phyloP scores from a whole-genome alignment of 1,139 yeast genomes.

The Diutina scorzettiae region DNA sequence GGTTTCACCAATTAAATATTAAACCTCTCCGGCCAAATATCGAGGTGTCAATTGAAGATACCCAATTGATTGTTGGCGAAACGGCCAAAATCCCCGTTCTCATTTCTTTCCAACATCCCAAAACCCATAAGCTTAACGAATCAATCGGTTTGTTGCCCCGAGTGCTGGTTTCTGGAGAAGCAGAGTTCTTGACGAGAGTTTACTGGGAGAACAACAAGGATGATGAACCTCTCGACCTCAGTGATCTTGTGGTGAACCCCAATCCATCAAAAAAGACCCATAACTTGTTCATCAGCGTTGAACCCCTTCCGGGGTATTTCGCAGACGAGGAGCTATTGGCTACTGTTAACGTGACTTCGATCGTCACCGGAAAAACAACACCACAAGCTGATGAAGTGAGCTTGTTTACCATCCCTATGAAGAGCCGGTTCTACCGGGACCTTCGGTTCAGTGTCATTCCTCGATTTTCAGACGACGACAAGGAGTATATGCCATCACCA shows the following conservation, averaged over 20 bases:
- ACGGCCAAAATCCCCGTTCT: background rate
- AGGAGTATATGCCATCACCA: background rate
- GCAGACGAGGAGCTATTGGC: no score
- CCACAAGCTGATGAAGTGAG: background rate
- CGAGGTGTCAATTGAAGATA: background rate
- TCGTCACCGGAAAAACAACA: background rate
- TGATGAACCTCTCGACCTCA: background rate
- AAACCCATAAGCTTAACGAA: background rate
- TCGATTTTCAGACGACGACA: background rate
- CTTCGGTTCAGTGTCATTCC: background rate
- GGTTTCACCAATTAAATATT: background rate
- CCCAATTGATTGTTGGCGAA: background rate
- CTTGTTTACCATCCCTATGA: background rate
- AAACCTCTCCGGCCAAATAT: background rate
- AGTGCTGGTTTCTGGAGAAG: background rate
- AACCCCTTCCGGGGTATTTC: background rate
- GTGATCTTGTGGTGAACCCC: background rate
- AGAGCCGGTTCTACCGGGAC: background rate
- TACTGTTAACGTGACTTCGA: background rate
- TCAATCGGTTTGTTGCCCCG: background rate
- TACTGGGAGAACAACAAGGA: slow-evolving; percentile 1
- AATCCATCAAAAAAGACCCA: background rate
- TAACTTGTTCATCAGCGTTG: background rate
- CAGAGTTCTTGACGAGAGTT: background rate
- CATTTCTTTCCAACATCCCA: background rate